phyloP scores from a whole-genome alignment of 1,139 yeast species.

The Kluyveromyces sp. region DNA sequence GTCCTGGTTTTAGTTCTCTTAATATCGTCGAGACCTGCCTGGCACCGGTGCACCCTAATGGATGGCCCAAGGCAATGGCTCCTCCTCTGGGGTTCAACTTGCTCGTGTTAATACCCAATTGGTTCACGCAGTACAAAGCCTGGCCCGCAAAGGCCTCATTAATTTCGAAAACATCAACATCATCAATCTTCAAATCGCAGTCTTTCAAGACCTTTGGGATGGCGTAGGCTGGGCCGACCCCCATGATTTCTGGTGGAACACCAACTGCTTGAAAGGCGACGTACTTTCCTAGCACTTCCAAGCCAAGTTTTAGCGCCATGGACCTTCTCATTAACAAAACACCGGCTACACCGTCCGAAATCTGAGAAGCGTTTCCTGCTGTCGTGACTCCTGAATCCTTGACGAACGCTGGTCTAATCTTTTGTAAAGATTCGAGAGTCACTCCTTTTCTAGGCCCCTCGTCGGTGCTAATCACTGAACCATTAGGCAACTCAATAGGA shows the following conservation, averaged over 20 bases:
- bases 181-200: conserved; percentile 55
- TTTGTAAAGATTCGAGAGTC: conserved; percentile 65
- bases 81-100: conserved; percentile 92
- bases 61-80: conserved; percentile 94
- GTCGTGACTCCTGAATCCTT: conserved; percentile 73
- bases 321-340: conserved; percentile 81
- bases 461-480: conserved; percentile 53
- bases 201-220: conserved; percentile 73
- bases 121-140: conserved; percentile 67
- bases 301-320: conserved; percentile 67
- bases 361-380: conserved; percentile 95
- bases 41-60: conserved; percentile 93
- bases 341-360: conserved; percentile 92
- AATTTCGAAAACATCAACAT: conserved; percentile 72
- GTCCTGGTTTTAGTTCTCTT: conserved; percentile 71
- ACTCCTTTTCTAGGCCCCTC: conserved; percentile 91
- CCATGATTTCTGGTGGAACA: conserved; percentile 96
- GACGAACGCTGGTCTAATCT: conserved; percentile 82
- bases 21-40: conserved; percentile 86
- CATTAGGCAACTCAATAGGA: conserved; percentile 46
- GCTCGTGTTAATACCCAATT: conserved; percentile 56
- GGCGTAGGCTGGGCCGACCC: conserved; percentile 92
- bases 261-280: conserved; percentile 74
- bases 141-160: conserved; percentile 97
- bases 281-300: conserved; percentile 66